Evolutionary conservation across 176 grass and related monocot genomes (phyloP).

Genomic region (Paspalum notatum): DNA sequence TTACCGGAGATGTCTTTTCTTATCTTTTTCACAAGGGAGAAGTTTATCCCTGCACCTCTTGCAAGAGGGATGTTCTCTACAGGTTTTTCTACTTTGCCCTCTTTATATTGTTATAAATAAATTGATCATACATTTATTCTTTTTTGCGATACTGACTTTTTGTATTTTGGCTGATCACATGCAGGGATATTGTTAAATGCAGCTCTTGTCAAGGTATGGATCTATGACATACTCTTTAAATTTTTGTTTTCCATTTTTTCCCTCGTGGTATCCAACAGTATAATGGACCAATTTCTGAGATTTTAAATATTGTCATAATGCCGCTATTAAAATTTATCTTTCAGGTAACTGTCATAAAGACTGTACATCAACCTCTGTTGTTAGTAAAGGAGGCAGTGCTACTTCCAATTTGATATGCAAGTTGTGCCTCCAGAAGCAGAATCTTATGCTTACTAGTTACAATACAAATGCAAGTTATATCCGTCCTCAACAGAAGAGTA

Average conservation of each 20-base stretch:
- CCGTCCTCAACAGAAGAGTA: constrained; percentile 43
- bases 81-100: constrained; percentile 58
- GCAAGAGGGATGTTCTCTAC: constrained; percentile 71
- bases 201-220: constrained; percentile 87
- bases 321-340: constrained; percentile 47
- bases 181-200: constrained; percentile 77
- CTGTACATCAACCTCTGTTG: constrained; percentile 58
- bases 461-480: constrained; percentile 43
- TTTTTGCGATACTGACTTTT: constrained; percentile 40
- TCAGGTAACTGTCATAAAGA: constrained; percentile 85
- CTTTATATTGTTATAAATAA: constrained; percentile 18
- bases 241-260: constrained; percentile 3
- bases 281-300: constrained; percentile 20
- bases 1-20: constrained; percentile 55
- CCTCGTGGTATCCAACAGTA: neutral
- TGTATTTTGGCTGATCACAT: constrained; percentile 44
- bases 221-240: constrained; percentile 15
- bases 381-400: constrained; percentile 42
- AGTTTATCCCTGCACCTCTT: constrained; percentile 71
- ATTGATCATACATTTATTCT: constrained; percentile 15
- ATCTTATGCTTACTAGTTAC: constrained; percentile 42
- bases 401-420: constrained; percentile 62
- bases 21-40: constrained; percentile 83
- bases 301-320: constrained; percentile 33
- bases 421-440: constrained; percentile 55